Conservation (phyloP, 768 basidiomycete species). For the Fistulinella prunicolor region DNA sequence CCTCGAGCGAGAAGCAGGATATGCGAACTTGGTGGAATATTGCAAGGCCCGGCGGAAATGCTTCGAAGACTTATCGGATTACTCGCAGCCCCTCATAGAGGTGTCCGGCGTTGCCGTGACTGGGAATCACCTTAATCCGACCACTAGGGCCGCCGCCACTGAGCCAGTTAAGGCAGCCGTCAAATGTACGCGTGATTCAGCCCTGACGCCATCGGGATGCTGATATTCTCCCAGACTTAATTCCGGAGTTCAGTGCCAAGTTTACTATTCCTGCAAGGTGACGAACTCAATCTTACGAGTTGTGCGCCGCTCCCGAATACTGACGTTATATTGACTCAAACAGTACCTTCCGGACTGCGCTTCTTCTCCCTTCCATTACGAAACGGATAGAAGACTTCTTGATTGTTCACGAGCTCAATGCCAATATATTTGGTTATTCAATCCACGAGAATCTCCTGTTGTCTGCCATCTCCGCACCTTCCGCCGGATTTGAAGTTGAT, state of each 20-base stretch:
- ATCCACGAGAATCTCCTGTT: slow-evolving; percentile 61
- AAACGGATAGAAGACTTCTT: slow-evolving; percentile 71
- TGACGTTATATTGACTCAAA: slow-evolving; percentile 17
- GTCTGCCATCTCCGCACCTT: slow-evolving; percentile 66
- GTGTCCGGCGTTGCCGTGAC: slow-evolving; percentile 50
- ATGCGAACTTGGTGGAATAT: slow-evolving; percentile 61
- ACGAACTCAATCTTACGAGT: slow-evolving; percentile 21
- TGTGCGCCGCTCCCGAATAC: slow-evolving; percentile 17
- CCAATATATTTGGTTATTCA: slow-evolving; percentile 57
- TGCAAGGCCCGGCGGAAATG: slow-evolving; percentile 60
- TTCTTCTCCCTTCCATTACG: slow-evolving; percentile 72
- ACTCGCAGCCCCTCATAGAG: slow-evolving; percentile 71
- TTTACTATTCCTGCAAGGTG: slow-evolving; percentile 74
- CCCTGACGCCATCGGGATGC: slow-evolving; percentile 24
- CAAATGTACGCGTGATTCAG: slow-evolving; percentile 51
- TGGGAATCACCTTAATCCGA: slow-evolving; percentile 60
- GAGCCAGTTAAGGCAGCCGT: slow-evolving; percentile 40
- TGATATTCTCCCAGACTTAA: slow-evolving; percentile 54
- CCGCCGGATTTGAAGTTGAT: slow-evolving; percentile 65
- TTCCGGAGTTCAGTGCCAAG: slow-evolving; percentile 78
- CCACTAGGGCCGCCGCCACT: slow-evolving; percentile 37
- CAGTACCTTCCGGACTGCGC: slow-evolving; percentile 65
- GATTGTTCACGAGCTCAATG: slow-evolving; percentile 76
- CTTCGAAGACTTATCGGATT: slow-evolving; percentile 58
- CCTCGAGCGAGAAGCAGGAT: slow-evolving; percentile 58